A percentile compares a stretch with the other conserved stretches of the same genome.
Evolutionary conservation across 177 flowering plant species (phyloP).

Genomic region (Telopea speciosissima): DNA sequence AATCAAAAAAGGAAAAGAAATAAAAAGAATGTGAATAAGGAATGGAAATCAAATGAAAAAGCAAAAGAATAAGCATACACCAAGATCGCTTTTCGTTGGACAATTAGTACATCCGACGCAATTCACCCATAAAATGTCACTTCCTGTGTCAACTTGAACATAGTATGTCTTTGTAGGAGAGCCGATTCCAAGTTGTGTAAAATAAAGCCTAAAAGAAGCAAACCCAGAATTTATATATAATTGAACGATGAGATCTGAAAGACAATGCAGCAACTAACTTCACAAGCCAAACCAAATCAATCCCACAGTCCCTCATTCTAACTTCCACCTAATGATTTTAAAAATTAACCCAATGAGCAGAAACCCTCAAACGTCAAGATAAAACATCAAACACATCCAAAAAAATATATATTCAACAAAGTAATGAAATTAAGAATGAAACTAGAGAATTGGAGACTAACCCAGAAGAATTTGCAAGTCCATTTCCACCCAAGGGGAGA

Average conservation of each 20-base stretch:
- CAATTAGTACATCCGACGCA: constrained; percentile 71
- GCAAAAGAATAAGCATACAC: constrained; percentile 42
- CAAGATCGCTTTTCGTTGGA: constrained; percentile 69
- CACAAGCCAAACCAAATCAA: not conserved
- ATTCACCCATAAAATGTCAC: constrained; percentile 88
- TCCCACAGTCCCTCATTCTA: too few species aligned
- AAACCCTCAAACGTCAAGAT: too few species aligned
- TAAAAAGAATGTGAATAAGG: not conserved
- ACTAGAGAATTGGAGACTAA: constrained; percentile 9
- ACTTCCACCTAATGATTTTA: too few species aligned
- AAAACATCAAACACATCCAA: too few species aligned
- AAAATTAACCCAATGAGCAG: too few species aligned
- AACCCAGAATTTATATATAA: not conserved
- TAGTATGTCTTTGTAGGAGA: constrained; percentile 74
- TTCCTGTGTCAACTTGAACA: constrained; percentile 93
- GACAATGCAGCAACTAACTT: not conserved
- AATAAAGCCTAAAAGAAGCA: constrained; percentile 58
- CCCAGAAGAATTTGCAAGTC: constrained; percentile 54
- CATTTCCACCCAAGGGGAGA: constrained; percentile 54
- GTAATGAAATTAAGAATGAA: too few species aligned
- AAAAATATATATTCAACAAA: too few species aligned
- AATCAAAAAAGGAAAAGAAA: not conserved
- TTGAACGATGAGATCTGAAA: not conserved
- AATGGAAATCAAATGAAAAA: constrained; percentile 1
- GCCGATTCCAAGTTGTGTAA: constrained; percentile 77